Conservation (phyloP, 495 filamentous ascomycete species). For the Neurospora sp. region DNA sequence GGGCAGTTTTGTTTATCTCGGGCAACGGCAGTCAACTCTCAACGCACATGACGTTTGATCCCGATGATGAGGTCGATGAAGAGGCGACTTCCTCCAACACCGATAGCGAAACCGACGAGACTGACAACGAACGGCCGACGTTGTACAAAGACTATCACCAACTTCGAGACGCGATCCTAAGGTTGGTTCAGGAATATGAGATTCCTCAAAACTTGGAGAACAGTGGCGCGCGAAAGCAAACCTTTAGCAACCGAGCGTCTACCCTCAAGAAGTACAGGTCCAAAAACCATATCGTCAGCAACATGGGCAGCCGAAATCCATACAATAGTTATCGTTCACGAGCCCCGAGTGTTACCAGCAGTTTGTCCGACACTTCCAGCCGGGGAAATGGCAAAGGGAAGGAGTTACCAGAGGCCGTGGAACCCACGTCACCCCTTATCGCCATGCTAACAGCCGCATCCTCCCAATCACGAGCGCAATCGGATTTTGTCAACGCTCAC, state of each 20-base stretch:
- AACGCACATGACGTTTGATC: constrained; percentile 62
- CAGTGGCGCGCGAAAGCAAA: constrained; percentile 42
- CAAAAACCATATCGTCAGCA: constrained; percentile 40
- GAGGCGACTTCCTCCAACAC: constrained; percentile 48
- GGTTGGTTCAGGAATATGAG: constrained; percentile 71
- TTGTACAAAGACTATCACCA: constrained; percentile 76
- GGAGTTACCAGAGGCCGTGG: constrained; percentile 17
- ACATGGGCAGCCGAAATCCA: constrained; percentile 45
- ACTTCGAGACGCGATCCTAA: constrained; percentile 69
- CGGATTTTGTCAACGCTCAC: constrained; percentile 60
- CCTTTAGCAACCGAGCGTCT: constrained; percentile 54
- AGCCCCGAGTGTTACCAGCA: constrained; percentile 26
- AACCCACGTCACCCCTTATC: constrained; percentile 41
- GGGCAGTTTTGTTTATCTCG: constrained; percentile 69
- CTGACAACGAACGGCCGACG: constrained; percentile 52
- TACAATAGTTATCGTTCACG: constrained; percentile 46
- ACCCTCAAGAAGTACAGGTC: constrained; percentile 39
- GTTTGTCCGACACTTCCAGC: constrained; percentile 21
- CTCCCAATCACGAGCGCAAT: constrained; percentile 54
- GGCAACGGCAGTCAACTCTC: constrained; percentile 57
- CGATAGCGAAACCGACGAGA: constrained; percentile 56
- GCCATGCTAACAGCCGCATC: constrained; percentile 61
- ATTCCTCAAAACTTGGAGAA: constrained; percentile 51
- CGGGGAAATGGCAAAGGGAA: constrained; percentile 20
- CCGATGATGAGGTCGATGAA: constrained; percentile 53